Evolutionary conservation across 371 early-diverging fungal genomes (phyloP).

Genomic region (Haplosporangium sp.): DNA sequence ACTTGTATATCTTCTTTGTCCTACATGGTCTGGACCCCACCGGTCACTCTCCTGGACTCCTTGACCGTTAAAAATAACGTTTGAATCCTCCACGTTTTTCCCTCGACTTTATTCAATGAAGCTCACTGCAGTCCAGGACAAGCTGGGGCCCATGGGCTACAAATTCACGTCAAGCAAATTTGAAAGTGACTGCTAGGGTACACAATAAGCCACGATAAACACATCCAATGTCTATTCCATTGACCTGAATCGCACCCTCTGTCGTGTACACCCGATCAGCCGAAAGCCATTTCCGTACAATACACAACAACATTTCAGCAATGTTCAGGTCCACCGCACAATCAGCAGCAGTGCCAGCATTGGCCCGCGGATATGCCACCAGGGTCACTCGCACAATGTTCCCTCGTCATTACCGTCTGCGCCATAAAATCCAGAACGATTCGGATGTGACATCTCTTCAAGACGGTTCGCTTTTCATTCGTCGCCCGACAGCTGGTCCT

Average conservation of each 20-base stretch:
- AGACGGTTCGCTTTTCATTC: slow-evolving; percentile 51
- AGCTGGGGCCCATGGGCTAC: too few relatives aligned
- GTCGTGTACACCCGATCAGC: background rate
- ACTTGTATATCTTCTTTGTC: too few relatives aligned
- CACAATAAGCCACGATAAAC: background rate
- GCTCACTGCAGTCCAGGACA: too few relatives aligned
- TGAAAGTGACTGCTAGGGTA: too few relatives aligned
- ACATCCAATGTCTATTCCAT: background rate
- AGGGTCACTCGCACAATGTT: slow-evolving; percentile 47
- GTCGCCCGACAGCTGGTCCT: slow-evolving; percentile 47
- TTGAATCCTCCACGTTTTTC: too few relatives aligned
- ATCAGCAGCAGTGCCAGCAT: slow-evolving; percentile 23
- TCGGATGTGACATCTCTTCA: slow-evolving; percentile 31
- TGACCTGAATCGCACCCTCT: background rate
- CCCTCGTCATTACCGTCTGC: slow-evolving; percentile 52
- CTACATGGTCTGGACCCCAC: too few relatives aligned
- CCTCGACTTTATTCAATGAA: too few relatives aligned
- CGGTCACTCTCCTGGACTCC: too few relatives aligned
- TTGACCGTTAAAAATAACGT: too few relatives aligned
- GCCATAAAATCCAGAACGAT: slow-evolving; percentile 35
- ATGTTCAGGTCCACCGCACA: slow-evolving; percentile 34
- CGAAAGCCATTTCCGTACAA: background rate
- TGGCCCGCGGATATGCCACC: slow-evolving; percentile 47
- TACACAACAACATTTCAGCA: background rate
- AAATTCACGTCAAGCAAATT: too few relatives aligned